These are phyloP conservation scores for Fusarium sp. DNA, from an alignment of 2,329 filamentous ascomycete genomes.

Conservation along the genomic window DNA sequence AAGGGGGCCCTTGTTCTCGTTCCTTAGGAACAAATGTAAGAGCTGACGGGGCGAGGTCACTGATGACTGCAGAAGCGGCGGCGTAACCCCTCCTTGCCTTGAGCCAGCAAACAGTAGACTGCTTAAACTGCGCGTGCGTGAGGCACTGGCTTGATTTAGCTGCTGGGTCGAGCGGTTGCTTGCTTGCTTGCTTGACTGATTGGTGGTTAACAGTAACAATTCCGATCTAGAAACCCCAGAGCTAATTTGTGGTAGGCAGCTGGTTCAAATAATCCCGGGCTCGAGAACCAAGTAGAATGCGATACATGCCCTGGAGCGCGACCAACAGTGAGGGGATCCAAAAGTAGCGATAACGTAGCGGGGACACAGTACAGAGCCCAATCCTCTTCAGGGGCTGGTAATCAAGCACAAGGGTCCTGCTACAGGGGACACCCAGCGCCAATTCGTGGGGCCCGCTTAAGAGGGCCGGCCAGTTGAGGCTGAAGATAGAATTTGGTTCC, in stretches of 20 bases:
- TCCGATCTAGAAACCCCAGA: conserved; percentile 20
- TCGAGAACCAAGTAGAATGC: conserved; percentile 22
- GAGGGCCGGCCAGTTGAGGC: conserved; percentile 7
- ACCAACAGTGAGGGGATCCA: conserved; percentile 31
- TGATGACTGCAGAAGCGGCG: conserved; percentile 48
- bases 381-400: conserved; percentile 34
- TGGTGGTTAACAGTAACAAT: conserved; percentile 30
- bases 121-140: conserved; percentile 40
- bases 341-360: conserved; percentile 31
- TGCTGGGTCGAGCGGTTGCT: conserved; percentile 30
- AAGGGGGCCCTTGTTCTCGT: conserved; percentile 46
- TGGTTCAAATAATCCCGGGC: conserved; percentile 21
- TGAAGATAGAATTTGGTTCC: conserved; percentile 12
- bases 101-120: conserved; percentile 39
- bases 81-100: conserved; percentile 45
- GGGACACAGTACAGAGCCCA: conserved; percentile 30
- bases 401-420: conserved; percentile 35
- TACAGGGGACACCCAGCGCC: conserved; percentile 21
- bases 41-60: conserved; percentile 46
- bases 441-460: conserved; percentile 12
- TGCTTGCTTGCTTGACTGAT: conserved; percentile 30
- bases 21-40: conserved; percentile 42
- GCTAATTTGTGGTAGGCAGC: conserved; percentile 20
- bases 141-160: conserved; percentile 23
- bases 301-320: conserved; percentile 19